Evolutionary conservation across 495 filamentous ascomycete genomes (phyloP), one percentile per base, ranked within the genome.

Genomic region (Chaetomium cochliodes): DNA sequence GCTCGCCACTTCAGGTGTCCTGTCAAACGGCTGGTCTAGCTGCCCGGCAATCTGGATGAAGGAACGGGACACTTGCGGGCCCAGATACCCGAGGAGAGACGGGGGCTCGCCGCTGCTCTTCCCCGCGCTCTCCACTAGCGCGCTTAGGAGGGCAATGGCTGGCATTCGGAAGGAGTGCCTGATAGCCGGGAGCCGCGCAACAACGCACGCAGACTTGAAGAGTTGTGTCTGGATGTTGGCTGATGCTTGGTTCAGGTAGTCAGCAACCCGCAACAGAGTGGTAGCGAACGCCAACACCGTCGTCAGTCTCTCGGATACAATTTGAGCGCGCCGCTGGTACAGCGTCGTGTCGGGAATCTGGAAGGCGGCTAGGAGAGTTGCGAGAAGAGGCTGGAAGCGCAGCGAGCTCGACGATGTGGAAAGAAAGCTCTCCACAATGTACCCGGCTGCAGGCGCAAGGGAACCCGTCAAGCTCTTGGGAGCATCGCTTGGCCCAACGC

Each of bases 51-150:
- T 80, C 61, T 89, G 84, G 26, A 97, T 82, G 76, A 98, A 97
- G 39, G 89, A 86, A 64, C 89, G 90, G 4, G 92, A 88, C 25
- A 88, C 88, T 65, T 91, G 88, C 20, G 91, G 81, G 18, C 92
- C 91, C 3, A 99, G 81, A 70, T 94, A 89, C 60, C 92, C 92
- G 22, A 99, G 84, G 23, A 98, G 81, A 8, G 93, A 97, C 30
- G 92, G 91, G 4, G 94, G 92, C 67, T 97, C 92, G 23, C 81
- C 81, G 25, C 80, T 72, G 58, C 80, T 77, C 58, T 83, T 83
- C 30, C 86, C 85, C 23, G 88, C 86, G 64, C 82, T 86, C 30
- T 85, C 81, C 22, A 98, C 87, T 18, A 99, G 78, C 30, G 86
- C 84, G 56, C 92, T 86, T 26, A 98, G 79, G 3, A 97, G 78